These are phyloP conservation scores for Saksenaea vasiformis DNA, from an alignment of 371 early-diverging fungal genomes.

Conservation along the genomic window DNA sequence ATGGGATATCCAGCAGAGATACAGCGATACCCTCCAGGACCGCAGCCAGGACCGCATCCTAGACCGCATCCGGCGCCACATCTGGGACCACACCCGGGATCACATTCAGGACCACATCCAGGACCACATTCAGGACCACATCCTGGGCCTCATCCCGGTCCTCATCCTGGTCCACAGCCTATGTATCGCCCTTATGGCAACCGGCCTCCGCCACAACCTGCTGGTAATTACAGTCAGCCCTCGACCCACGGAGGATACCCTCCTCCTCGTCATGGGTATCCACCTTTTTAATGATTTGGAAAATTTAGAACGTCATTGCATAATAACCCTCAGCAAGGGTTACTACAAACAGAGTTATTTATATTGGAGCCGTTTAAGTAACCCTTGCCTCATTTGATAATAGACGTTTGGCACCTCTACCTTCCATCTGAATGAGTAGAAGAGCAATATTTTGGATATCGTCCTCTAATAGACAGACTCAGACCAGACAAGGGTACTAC, in stretches of 20 bases:
- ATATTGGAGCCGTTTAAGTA: not conserved
- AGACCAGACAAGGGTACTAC: no score
- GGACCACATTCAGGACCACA: not conserved
- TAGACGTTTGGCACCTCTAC: no score
- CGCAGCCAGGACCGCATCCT: not conserved
- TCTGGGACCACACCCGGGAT: no score
- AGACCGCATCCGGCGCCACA: not conserved
- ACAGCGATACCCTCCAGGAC: not conserved
- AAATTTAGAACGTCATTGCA: not conserved
- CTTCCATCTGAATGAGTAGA: no score
- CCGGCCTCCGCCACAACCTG: not conserved
- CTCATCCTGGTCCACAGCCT: not conserved
- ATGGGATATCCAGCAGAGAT: not conserved
- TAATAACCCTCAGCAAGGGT: not conserved
- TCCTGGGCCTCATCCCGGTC: not conserved
- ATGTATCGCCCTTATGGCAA: not conserved
- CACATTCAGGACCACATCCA: not conserved
- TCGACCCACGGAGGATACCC: not conserved
- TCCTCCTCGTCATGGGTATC: not conserved
- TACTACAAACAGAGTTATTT: not conserved
- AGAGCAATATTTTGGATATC: no score
- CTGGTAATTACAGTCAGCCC: not conserved
- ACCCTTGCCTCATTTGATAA: no score
- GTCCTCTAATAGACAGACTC: no score
- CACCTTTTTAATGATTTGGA: not conserved